Base-by-base conservation (phyloP, 2,329 filamentous ascomycete species). In the Ceratocystis huliohia region DNA sequence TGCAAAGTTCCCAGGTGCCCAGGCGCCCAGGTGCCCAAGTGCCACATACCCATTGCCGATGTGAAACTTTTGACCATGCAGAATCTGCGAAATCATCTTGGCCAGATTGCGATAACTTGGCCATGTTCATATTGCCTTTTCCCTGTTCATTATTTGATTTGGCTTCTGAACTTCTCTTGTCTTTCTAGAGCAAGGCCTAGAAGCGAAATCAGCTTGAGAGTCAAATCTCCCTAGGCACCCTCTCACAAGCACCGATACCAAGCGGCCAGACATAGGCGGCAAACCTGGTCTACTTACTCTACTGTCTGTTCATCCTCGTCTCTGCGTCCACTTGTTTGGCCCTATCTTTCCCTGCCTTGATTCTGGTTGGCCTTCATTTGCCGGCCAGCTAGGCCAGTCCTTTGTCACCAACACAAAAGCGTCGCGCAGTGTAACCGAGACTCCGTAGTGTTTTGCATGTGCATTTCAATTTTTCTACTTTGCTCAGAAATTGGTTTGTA, bases 401-500 rank as follows among this genome's bases (percentile, higher is more conserved):
- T 62, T 62, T n/a, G 20, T 62, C 59, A 28, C 30, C 44, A 62
- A 41, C 13, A 15, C 37, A 45, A 17, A 62, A 7, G 5, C 37
- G 59, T 25, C 30, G 59, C 28, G 45, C 20, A 45, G 61, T 45
- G 41, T 46, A 63, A 48, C 61, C 61, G 28, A 44, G n/a, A 8
- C 13, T 25, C 30, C 53, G 53, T 57, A 20, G 17, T 65, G 37
- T 65, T 44, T 65, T 48, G 41, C 37, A 33, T 48, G 13, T 41
- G 37, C 37, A 41, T 41, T 41, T 41, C 37, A 41, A 15, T 13
- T 15, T 41, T 41, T 41, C 37, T 41, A 41, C 3, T 41, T 57
- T 45, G 37, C 50, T 56, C n/a, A 57, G 33, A 28, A 57, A 53
- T 65, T 57, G 22, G 53, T 28, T 30, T 57, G 56, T 59, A 30